A percentile compares a stretch with the other conserved stretches of the same genome.
Evolutionary conservation across 1,284 basidiomycete genomes (phyloP).

Genomic region (Microbotryum saponariae): DNA sequence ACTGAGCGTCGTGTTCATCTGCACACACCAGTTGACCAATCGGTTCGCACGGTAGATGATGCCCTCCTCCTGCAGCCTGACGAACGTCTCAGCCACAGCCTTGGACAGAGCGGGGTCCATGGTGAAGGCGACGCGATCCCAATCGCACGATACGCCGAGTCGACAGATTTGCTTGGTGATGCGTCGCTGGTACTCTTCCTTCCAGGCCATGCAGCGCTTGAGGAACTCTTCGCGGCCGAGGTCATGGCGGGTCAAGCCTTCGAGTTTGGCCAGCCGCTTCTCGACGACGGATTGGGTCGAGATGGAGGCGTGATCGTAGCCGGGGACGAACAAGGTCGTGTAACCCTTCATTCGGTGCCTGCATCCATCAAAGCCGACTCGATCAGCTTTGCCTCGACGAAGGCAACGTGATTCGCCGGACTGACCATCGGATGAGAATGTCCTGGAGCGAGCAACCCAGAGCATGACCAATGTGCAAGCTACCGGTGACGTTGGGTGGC

Average conservation of each 20-base stretch:
- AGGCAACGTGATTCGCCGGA: slow-evolving; percentile 13
- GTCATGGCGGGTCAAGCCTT: slow-evolving; percentile 81
- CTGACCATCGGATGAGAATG: slow-evolving; percentile 72
- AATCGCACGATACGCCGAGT: slow-evolving; percentile 90
- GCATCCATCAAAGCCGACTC: not conserved
- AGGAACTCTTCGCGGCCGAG: slow-evolving; percentile 89
- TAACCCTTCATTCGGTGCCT: slow-evolving; percentile 96
- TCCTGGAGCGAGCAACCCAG: slow-evolving; percentile 92
- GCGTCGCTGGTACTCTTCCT: slow-evolving; percentile 89
- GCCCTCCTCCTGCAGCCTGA: slow-evolving; percentile 83
- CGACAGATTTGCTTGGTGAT: slow-evolving; percentile 86
- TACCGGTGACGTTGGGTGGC: slow-evolving; percentile 98
- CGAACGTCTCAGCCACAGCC: slow-evolving; percentile 89
- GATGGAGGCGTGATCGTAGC: slow-evolving; percentile 98
- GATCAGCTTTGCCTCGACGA: not conserved
- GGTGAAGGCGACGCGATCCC: slow-evolving; percentile 88
- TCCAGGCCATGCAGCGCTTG: slow-evolving; percentile 91
- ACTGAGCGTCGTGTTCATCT: slow-evolving; percentile 90
- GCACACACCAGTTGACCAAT: slow-evolving; percentile 97
- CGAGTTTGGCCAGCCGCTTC: slow-evolving; percentile 75
- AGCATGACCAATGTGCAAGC: slow-evolving; percentile 92
- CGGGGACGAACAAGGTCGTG: slow-evolving; percentile 83
- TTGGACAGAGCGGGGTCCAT: slow-evolving; percentile 81
- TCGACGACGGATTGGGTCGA: slow-evolving; percentile 98
- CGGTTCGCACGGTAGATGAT: slow-evolving; percentile 93